A percentile compares a stretch with the other conserved stretches of the same genome.
phyloP scores from a whole-genome alignment of 1,284 basidiomycete species.

The Coriolopsis trogii region DNA sequence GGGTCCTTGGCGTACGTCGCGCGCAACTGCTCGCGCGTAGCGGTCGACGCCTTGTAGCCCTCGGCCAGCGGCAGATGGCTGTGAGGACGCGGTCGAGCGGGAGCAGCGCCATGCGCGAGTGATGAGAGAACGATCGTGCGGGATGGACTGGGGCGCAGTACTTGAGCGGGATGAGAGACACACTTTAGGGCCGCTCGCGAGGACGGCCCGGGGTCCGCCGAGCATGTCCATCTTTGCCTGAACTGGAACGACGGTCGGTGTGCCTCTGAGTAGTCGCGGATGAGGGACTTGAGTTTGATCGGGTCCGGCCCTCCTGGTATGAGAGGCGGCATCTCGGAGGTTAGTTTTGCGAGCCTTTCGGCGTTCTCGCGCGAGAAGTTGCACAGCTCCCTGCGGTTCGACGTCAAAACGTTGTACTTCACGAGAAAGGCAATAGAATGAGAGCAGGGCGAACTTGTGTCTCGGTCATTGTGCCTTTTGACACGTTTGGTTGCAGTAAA shows the following conservation, averaged over 20 bases:
- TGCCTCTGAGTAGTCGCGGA: constrained; percentile 8
- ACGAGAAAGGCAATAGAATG: not conserved
- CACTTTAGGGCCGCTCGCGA: not conserved
- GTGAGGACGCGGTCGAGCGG: constrained; percentile 7
- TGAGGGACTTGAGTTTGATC: constrained; percentile 1
- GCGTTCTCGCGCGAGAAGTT: constrained; percentile 3
- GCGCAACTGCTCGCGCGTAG: not conserved
- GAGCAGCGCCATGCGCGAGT: constrained; percentile 1
- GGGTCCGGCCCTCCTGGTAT: not conserved
- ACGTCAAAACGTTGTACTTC: not conserved
- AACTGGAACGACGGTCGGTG: constrained; percentile 7
- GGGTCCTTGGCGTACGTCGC: not conserved
- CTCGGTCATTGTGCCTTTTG: constrained; percentile 6
- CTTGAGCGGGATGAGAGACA: constrained; percentile 8
- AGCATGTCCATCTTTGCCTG: constrained; percentile 1
- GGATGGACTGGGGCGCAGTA: constrained; percentile 1
- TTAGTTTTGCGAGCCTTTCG: not conserved
- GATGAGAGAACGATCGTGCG: constrained; percentile 1
- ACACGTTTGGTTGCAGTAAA: constrained; percentile 9
- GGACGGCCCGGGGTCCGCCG: constrained; percentile 1
- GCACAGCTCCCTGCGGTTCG: not conserved
- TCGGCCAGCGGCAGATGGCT: not conserved
- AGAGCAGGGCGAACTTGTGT: not conserved
- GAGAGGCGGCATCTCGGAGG: not conserved
- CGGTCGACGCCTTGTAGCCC: constrained; percentile 4